Conservation (phyloP, 176 grass and related monocot genomes). For the Triticum monococcum region DNA sequence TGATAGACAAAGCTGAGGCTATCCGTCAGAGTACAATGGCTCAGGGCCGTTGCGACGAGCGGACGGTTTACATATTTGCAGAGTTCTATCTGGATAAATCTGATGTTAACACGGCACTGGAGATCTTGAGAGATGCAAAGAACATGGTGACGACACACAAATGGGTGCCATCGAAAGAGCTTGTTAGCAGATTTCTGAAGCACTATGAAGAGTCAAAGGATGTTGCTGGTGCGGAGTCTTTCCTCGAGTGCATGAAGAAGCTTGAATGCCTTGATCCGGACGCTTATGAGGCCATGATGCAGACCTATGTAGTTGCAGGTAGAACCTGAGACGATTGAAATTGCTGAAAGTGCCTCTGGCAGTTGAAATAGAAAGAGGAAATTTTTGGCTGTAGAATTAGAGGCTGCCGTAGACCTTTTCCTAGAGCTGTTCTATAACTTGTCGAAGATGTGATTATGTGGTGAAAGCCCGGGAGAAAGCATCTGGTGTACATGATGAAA, state of each 20-base stretch:
- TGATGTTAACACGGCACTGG: conserved; percentile 14
- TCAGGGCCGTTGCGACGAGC: conserved; percentile 9
- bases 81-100: not conserved
- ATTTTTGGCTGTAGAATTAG: too few relatives aligned
- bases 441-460: not conserved
- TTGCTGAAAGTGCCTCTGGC: too few relatives aligned
- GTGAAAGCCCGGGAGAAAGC: not conserved
- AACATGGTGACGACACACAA: not conserved
- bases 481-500: not conserved
- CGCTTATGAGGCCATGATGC: too few relatives aligned
- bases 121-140: not conserved
- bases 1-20: conserved; percentile 12
- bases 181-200: not conserved
- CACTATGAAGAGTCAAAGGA: conserved; percentile 14
- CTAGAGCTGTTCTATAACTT: not conserved
- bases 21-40: conserved; percentile 32
- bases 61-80: conserved; percentile 15
- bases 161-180: not conserved
- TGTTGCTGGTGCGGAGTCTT: conserved; percentile 27
- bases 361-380: too few relatives aligned
- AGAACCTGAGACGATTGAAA: too few relatives aligned
- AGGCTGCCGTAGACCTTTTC: too few relatives aligned
- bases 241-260: not conserved
- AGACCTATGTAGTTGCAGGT: too few relatives aligned
- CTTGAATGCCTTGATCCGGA: too few relatives aligned